Base-by-base conservation (phyloP, 495 filamentous ascomycete species). In the Aspergillus diversus region DNA sequence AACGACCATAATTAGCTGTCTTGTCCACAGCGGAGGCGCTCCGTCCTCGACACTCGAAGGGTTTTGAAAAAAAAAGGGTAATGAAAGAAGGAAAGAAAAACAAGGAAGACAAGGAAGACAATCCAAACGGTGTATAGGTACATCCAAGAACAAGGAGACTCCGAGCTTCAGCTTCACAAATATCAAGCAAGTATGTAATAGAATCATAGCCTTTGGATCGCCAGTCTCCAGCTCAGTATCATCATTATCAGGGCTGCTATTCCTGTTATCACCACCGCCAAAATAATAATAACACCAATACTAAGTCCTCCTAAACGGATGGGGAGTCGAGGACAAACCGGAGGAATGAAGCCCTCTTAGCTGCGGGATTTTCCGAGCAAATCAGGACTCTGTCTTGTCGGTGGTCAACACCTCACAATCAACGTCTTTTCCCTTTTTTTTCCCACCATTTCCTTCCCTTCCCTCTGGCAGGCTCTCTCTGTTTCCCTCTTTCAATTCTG, bases 341-440 rank as follows among this genome's bases (percentile, higher is more conserved):
- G 39, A 43, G n/a, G 11, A 12, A 43, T 12, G 39, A 6, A 4
- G 39, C 39, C n/a, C 39, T 43, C 39, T 27, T 27, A 27, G 21
- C 47, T 50, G 59, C 52, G 59, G 59, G 27, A 61, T 55, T 61
- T 61, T 56, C 52, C 51, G 32, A 32, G 15, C 50, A 49, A 55
- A 48, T 55, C 16, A 56, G 9, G 21, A 13, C 27, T 54, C 32
- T 54, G 31, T 17, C 48, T 50, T 27, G 1, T 27, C 39, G 9
- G 39, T 43, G 39, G 39, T 43, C 11, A 43, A 43, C 39, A 39
- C 15, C 39, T 43, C 39, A 39, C 37, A 43, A 43, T 11, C 39
- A 43, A 43, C 21, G 21, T 50, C 47, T 50, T 31, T 17, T 16
- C 21, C 47, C 8, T 31, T 50, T 16, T 21, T 7, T 16, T 2